These are phyloP conservation scores for Mallotus nudiflorus DNA, from an alignment of 345 rosid genomes.

Conservation along the genomic window DNA sequence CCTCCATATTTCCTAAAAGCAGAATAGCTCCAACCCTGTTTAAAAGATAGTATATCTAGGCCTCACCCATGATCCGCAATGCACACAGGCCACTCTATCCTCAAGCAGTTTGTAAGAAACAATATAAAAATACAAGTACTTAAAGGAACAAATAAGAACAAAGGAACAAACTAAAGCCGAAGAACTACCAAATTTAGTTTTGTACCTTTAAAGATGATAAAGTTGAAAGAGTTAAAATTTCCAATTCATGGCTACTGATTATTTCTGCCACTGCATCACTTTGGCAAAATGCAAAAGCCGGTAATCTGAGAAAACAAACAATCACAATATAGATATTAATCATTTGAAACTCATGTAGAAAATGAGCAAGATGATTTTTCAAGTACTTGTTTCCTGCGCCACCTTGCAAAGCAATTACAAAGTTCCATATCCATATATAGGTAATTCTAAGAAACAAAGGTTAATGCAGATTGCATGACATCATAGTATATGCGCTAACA, in stretches of 20 bases:
- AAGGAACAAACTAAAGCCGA: neutral
- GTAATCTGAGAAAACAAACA: constrained; percentile 48
- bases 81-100: too few species aligned
- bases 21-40: too few species aligned
- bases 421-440: neutral
- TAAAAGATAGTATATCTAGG: too few species aligned
- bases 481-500: neutral
- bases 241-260: constrained; percentile 59
- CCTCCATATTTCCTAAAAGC: too few species aligned
- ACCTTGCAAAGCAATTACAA: neutral
- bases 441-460: neutral
- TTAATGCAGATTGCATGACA: neutral
- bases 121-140: neutral
- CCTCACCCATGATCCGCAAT: too few species aligned
- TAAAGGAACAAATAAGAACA: neutral
- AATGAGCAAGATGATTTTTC: neutral
- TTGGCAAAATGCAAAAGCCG: constrained; percentile 79
- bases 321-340: neutral
- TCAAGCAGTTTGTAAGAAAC: too few species aligned
- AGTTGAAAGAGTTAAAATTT: constrained; percentile 78
- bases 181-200: too few species aligned
- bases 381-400: neutral
- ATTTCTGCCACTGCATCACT: constrained; percentile 51
- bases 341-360: neutral
- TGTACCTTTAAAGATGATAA: constrained; percentile 70